Evolutionary conservation across 1,284 basidiomycete species (phyloP).

Genomic region (Hypsizygus ulmarius): DNA sequence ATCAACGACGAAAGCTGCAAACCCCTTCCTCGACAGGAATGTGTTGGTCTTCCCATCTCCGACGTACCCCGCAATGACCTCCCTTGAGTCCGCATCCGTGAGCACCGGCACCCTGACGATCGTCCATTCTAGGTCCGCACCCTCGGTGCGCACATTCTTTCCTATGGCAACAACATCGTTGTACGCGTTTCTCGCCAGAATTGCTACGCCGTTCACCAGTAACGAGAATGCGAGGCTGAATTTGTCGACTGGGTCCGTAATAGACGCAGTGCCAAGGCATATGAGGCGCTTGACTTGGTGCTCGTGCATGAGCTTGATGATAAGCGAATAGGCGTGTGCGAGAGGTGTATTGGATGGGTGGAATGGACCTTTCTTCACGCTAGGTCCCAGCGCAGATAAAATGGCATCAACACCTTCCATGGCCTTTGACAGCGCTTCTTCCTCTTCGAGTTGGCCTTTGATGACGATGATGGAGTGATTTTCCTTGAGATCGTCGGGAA

Average conservation of each 20-base stretch:
- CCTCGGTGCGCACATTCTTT: constrained; percentile 46
- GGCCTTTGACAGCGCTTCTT: constrained; percentile 45
- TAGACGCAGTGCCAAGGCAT: constrained; percentile 62
- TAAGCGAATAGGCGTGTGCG: constrained; percentile 51
- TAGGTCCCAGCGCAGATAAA: constrained; percentile 64
- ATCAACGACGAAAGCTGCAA: constrained; percentile 54
- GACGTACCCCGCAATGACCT: constrained; percentile 56
- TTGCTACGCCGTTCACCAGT: constrained; percentile 38
- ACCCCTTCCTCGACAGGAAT: constrained; percentile 50
- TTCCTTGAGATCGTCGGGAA: constrained; percentile 47
- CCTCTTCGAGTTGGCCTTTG: constrained; percentile 54
- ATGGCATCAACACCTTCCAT: constrained; percentile 58
- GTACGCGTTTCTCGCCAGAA: constrained; percentile 36
- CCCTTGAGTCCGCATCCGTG: constrained; percentile 43
- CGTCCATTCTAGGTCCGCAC: constrained; percentile 59
- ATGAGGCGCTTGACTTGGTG: constrained; percentile 56
- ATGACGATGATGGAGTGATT: constrained; percentile 47
- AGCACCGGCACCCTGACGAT: constrained; percentile 62
- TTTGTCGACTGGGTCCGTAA: constrained; percentile 57
- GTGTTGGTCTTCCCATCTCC: constrained; percentile 56
- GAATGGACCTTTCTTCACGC: constrained; percentile 26
- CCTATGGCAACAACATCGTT: constrained; percentile 50
- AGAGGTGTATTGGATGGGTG: constrained; percentile 51
- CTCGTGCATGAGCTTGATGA: constrained; percentile 55
- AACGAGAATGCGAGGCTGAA: constrained; percentile 46